Base-by-base conservation (phyloP, 148 eudicot genomes). In the Pouteria glomerata region DNA sequence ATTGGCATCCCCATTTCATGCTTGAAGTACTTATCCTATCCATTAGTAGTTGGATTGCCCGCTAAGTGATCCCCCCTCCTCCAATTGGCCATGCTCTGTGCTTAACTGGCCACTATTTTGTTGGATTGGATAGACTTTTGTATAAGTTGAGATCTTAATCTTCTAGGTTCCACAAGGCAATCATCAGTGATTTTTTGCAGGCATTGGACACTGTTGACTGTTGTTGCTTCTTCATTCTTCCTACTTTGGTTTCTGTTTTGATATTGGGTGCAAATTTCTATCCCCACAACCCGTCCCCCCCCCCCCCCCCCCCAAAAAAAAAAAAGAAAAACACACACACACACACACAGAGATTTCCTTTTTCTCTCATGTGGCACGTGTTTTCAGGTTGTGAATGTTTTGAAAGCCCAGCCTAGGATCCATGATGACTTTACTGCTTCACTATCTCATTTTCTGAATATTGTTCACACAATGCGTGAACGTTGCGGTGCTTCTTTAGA, bases 401-500 rank as follows among this genome's bases (percentile, higher is more conserved):
- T 91, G 48, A 86, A 83, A 72, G 87, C 93, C 8, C 98, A 94
- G 78, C 96, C 97, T 71, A 45, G 82, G 73, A 75, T 91, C 75
- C 85, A 86, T 65, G 66, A 76, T 59, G 76, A 78, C 60, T 76
- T 89, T 70, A 73, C 79, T 74, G 70, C 81, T 70, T 82, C 89
- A 65, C 27, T 88, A 58, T 82, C 96, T 66, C 98, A 89, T 80
- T 86, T 91, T 76, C 74, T 94, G 69, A 86, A 80, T 55, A 85
- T 94, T 80, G 90, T 84, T 52, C 88, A 82, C 70, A 94, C 98
- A 58, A 94, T 94, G 97, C 71, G 85, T 80, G 82, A 89, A 75
- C 85, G 97, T 18, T 94, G 98, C 86, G 82, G 73, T 76, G 84
- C 96, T 72, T 87, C 91, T 57, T 79, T 94, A 63, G 96, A 94